phyloP scores from a whole-genome alignment of 2,329 filamentous ascomycete genomes.

The Stagonosporopsis cucurbitacearum region DNA sequence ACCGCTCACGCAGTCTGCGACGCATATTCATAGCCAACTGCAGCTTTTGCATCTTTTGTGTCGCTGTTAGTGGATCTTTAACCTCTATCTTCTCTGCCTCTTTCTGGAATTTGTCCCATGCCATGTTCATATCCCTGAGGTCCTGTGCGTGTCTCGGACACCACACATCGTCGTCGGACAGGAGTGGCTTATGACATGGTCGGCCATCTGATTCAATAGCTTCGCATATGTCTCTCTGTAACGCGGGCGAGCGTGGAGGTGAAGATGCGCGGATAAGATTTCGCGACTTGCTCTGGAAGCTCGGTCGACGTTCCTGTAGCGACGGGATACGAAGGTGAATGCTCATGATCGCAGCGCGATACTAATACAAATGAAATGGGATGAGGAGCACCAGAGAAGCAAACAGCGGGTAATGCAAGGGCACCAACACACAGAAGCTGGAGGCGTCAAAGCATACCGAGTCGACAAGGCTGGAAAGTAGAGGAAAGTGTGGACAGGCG shows the following conservation, averaged over 20 bases:
- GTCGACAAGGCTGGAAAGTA: neutral
- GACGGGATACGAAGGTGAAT: constrained; percentile 15
- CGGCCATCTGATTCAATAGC: constrained; percentile 33
- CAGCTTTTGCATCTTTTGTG: constrained; percentile 34
- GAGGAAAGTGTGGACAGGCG: neutral
- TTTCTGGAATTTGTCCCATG: constrained; percentile 24
- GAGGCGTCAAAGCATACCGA: constrained; percentile 1
- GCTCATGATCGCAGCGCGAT: constrained; percentile 6
- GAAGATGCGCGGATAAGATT: constrained; percentile 16
- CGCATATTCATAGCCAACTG: constrained; percentile 32
- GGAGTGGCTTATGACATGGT: constrained; percentile 23
- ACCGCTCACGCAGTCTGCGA: constrained; percentile 30
- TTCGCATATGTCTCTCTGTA: constrained; percentile 22
- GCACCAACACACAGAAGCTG: neutral
- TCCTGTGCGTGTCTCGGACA: constrained; percentile 29
- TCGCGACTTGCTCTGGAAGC: constrained; percentile 18
- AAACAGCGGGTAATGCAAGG: neutral
- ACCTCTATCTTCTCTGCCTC: constrained; percentile 31
- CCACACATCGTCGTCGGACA: constrained; percentile 15
- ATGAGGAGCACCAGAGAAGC: neutral
- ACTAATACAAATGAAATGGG: neutral
- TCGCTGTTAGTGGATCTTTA: constrained; percentile 17
- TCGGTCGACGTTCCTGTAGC: constrained; percentile 11
- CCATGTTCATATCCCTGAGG: constrained; percentile 22
- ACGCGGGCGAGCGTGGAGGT: constrained; percentile 28